phyloP scores from a whole-genome alignment of 164 flowering plant species.

The Nymphaea colorata region DNA sequence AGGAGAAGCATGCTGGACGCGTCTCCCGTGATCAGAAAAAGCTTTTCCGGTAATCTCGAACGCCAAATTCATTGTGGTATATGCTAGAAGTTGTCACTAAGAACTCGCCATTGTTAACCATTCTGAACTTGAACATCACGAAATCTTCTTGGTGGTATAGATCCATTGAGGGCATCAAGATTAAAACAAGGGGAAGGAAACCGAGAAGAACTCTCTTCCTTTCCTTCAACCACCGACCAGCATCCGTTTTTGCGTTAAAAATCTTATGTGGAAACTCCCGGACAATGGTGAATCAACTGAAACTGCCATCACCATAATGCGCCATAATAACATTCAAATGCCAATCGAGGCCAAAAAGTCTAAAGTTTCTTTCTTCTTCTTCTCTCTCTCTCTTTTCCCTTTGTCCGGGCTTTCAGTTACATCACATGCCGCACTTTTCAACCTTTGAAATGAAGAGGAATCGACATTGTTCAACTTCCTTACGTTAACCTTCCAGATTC shows the following conservation, averaged over 20 bases:
- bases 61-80: neutral
- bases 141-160: no score
- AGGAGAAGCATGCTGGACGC: constrained; percentile 30
- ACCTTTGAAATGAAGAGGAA: neutral
- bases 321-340: constrained; percentile 2
- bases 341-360: neutral
- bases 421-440: no score
- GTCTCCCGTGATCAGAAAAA: constrained; percentile 30
- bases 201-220: neutral
- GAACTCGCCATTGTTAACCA: no score
- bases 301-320: constrained; percentile 51
- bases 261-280: constrained; percentile 1
- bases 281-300: constrained; percentile 9
- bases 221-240: neutral
- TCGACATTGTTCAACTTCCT: neutral
- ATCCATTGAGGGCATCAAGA: no score
- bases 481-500: neutral
- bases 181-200: no score
- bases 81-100: neutral
- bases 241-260: neutral
- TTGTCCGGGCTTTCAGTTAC: no score
- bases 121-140: no score
- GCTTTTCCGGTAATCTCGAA: constrained; percentile 40
- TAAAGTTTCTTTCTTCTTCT: neutral
- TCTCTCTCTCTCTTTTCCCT: no score